phyloP scores from a whole-genome alignment of 108 stramenopile species.

The Cylindrotheca fusiformis region DNA sequence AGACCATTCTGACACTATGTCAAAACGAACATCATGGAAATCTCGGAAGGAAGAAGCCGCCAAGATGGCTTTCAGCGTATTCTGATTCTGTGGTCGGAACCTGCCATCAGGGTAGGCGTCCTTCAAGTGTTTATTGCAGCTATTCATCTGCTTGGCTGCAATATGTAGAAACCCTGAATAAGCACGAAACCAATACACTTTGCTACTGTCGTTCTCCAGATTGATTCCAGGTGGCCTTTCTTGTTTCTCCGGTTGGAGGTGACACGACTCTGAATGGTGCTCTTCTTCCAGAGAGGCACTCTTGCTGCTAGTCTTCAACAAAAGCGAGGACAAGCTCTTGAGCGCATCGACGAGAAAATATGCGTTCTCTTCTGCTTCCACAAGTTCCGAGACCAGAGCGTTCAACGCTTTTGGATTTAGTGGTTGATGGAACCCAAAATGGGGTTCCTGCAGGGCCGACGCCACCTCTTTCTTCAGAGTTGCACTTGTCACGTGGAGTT shows the following conservation, averaged over 20 bases:
- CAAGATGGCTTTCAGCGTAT: conserved; percentile 3
- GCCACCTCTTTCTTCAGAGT: conserved; percentile 15
- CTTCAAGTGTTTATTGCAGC: not conserved
- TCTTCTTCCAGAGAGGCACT: not conserved
- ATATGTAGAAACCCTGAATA: conserved; percentile 6
- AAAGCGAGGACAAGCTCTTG: too few relatives aligned
- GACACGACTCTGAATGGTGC: not conserved
- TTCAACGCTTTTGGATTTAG: conserved; percentile 1
- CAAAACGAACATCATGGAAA: conserved; percentile 22
- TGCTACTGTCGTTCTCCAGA: too few relatives aligned
- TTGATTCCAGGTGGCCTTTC: too few relatives aligned
- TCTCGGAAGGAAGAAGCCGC: conserved; percentile 28
- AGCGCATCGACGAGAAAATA: conserved; percentile 8
- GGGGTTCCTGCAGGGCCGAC: conserved; percentile 16
- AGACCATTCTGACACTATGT: conserved; percentile 17
- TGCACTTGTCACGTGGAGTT: not conserved
- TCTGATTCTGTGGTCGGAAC: conserved; percentile 13
- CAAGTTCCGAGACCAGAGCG: conserved; percentile 7
- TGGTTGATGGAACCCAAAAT: conserved; percentile 14
- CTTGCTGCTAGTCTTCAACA: conserved; percentile 2
- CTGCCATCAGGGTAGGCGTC: conserved; percentile 13
- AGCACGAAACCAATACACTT: not conserved
- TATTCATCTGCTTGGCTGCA: conserved; percentile 9
- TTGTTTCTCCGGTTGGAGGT: too few relatives aligned
- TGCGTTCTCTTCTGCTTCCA: conserved; percentile 3